Conservation (phyloP, 2,329 filamentous ascomycete species). For the Trichoderma atroviride region DNA sequence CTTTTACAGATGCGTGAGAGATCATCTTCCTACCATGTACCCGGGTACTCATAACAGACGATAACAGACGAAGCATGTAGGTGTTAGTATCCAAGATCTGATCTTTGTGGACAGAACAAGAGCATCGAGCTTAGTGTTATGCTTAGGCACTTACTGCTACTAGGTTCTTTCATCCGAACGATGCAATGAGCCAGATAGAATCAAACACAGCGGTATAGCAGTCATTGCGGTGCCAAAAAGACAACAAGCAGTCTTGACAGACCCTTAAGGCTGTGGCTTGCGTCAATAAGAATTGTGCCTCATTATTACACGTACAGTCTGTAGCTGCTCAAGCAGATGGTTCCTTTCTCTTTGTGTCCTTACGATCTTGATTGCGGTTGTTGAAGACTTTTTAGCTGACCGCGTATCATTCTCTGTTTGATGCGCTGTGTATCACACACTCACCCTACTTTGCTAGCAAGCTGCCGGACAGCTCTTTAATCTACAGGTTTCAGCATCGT, state of each 20-base stretch:
- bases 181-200: not conserved
- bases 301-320: not conserved
- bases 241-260: not conserved
- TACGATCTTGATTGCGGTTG: not conserved
- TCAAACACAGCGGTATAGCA: not conserved
- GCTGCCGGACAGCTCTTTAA: not conserved
- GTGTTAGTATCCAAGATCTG: too few species aligned
- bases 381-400: not conserved
- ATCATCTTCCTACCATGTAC: not conserved
- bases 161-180: not conserved
- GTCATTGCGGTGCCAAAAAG: not conserved
- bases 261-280: not conserved
- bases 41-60: not conserved
- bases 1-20: not conserved
- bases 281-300: not conserved
- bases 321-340: not conserved
- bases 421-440: not conserved
- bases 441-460: not conserved
- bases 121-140: not conserved
- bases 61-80: not conserved
- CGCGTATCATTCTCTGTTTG: not conserved
- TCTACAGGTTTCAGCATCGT: not conserved
- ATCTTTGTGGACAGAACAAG: not conserved
- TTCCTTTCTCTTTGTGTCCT: not conserved
- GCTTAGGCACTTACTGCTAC: not conserved